A percentile compares a stretch with the other conserved stretches of the same genome.
Evolutionary conservation across 441 rosid species (phyloP).

Genomic region (Gossypium armourianum): DNA sequence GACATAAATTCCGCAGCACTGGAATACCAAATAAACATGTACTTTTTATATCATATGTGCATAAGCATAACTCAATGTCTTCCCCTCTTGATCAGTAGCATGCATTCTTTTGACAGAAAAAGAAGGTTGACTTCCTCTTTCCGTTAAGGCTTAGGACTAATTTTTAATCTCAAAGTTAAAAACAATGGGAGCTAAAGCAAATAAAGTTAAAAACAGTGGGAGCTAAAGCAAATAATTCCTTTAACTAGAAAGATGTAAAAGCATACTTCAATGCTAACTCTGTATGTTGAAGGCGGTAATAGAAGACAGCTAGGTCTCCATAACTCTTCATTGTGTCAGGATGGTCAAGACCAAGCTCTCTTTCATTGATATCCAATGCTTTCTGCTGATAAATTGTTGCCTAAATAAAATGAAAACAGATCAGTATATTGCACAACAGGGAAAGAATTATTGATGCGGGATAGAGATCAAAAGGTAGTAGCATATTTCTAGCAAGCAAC

Average conservation of each 20-base stretch:
- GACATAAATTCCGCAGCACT: neutral
- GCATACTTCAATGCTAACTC: conserved; percentile 76
- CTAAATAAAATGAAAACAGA: conserved; percentile 34
- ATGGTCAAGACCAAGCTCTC: conserved; percentile 82
- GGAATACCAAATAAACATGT: neutral
- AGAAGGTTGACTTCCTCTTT: neutral
- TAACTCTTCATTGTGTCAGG: conserved; percentile 84
- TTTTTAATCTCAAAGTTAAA: conserved; percentile 4
- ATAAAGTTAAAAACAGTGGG: conserved; percentile 7
- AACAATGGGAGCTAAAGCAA: neutral
- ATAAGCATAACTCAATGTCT: neutral
- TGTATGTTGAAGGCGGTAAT: conserved; percentile 77
- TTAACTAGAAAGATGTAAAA: conserved; percentile 20
- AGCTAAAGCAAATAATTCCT: neutral
- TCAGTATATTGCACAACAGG: conserved; percentile 23
- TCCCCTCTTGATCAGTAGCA: neutral
- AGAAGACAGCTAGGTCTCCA: conserved; percentile 72
- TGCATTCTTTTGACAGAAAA: neutral
- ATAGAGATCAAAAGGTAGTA: neutral
- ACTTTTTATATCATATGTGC: neutral
- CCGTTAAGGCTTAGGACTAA: neutral
- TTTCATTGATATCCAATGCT: conserved; percentile 70
- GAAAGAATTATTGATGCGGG: conserved; percentile 3
- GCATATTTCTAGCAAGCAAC: neutral
- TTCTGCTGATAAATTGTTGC: conserved; percentile 76